Conservation (phyloP, 805 yeast genomes). For the Sugiyamaella smithiae region DNA sequence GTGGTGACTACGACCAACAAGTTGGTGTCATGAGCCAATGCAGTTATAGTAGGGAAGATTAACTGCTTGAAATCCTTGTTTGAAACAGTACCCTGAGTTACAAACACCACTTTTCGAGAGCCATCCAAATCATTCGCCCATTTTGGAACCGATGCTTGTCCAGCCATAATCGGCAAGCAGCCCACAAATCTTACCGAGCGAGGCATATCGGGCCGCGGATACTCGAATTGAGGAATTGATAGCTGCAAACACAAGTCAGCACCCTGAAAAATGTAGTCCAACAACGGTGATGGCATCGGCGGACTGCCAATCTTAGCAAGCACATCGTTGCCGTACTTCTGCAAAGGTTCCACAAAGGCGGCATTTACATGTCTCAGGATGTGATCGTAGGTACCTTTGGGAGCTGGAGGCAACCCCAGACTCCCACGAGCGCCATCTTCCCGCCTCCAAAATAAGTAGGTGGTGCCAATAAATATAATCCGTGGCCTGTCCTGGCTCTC, state of each 20-base stretch:
- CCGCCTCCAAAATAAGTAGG: slow-evolving; percentile 6
- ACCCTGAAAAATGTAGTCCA: not conserved
- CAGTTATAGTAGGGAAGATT: not conserved
- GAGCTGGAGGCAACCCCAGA: slow-evolving; percentile 4
- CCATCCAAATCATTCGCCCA: slow-evolving; percentile 5
- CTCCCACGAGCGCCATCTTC: slow-evolving; percentile 4
- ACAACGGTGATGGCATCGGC: not conserved
- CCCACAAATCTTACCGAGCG: slow-evolving; percentile 5
- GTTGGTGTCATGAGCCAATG: slow-evolving; percentile 2
- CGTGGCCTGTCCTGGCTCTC: not conserved
- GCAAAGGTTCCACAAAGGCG: not conserved
- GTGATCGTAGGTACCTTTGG: slow-evolving; percentile 6
- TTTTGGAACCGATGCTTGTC: slow-evolving; percentile 2
- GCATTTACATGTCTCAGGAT: not conserved
- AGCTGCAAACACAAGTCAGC: slow-evolving; percentile 2
- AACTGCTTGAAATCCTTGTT: slow-evolving; percentile 5
- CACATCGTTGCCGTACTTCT: not conserved
- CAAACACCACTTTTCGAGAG: not conserved
- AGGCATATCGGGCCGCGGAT: slow-evolving; percentile 6
- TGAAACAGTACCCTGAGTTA: slow-evolving; percentile 5
- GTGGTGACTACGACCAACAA: not conserved
- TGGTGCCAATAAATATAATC: slow-evolving; percentile 2
- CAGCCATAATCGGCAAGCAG: slow-evolving; percentile 5
- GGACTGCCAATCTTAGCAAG: not conserved
- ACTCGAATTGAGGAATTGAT: slow-evolving; percentile 5